A percentile compares a stretch with the other conserved stretches of the same genome.
Evolutionary conservation across 371 early-diverging fungal genomes (phyloP).

Genomic region (Syncephalastrum racemosum): DNA sequence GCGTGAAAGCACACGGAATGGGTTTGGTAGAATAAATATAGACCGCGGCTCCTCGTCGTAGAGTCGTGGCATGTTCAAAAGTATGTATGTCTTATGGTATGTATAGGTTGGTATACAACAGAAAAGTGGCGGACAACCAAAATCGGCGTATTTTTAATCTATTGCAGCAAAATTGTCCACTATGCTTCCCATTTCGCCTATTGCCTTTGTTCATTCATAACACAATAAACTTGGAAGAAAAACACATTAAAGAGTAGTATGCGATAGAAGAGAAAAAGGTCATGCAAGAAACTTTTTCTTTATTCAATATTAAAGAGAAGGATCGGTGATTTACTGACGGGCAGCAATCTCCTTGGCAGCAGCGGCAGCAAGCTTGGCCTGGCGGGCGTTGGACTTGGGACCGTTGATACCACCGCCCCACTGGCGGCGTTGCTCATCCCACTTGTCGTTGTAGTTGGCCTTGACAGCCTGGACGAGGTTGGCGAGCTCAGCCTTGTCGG

Average conservation of each 20-base stretch:
- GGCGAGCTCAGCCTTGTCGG: conserved; percentile 94
- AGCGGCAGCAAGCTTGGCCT: conserved; percentile 75
- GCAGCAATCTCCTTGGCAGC: conserved; percentile 67
- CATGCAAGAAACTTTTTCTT: not conserved
- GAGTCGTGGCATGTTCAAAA: conserved; percentile 18
- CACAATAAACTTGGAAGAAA: conserved; percentile 1
- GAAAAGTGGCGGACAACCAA: too few species aligned
- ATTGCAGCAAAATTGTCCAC: too few species aligned
- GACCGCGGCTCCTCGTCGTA: conserved; percentile 47
- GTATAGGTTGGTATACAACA: conserved; percentile 9
- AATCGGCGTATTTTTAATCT: too few species aligned
- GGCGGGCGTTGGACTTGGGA: conserved; percentile 84
- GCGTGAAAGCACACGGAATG: conserved; percentile 42
- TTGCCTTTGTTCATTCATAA: conserved; percentile 3
- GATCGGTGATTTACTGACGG: conserved; percentile 37
- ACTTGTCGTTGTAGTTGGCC: conserved; percentile 92
- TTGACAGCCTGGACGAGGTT: conserved; percentile 89
- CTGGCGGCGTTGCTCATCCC: conserved; percentile 84
- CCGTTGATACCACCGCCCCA: conserved; percentile 99
- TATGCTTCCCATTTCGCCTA: too few species aligned
- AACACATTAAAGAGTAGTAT: conserved; percentile 5
- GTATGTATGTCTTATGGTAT: too few species aligned
- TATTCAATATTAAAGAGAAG: not conserved
- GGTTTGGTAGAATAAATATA: conserved; percentile 43
- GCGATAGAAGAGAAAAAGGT: conserved; percentile 3